Percentiles rank a stretch among this genome's conserved stretches.
Evolutionary conservation across 1,139 yeast genomes (phyloP).

Genomic region (Petasospora rhodanensis): DNA sequence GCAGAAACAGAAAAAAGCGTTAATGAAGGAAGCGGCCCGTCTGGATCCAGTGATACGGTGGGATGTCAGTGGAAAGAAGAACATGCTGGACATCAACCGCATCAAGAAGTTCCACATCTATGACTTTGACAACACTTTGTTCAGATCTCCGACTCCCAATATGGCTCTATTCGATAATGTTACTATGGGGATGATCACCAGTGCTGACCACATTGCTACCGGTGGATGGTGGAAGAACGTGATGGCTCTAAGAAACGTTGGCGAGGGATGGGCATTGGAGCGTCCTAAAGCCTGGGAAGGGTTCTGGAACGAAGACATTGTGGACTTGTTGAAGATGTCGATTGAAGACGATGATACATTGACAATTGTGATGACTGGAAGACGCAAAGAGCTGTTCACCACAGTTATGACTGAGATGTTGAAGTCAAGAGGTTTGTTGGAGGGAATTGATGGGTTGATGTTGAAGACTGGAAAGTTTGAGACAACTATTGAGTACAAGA

Average conservation of each 20-base stretch:
- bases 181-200: constrained; percentile 27
- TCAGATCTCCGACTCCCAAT: constrained; percentile 41
- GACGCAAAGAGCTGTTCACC: constrained; percentile 30
- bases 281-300: constrained; percentile 27
- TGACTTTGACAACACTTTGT: constrained; percentile 46
- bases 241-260: constrained; percentile 30
- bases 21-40: too few relatives aligned
- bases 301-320: constrained; percentile 40
- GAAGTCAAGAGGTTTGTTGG: constrained; percentile 26
- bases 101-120: constrained; percentile 36
- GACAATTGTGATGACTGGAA: constrained; percentile 39
- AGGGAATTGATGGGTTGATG: constrained; percentile 33
- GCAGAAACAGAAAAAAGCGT: too few relatives aligned
- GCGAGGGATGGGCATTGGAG: constrained; percentile 32
- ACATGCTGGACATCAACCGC: too few relatives aligned
- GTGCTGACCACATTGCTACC: constrained; percentile 26
- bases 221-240: constrained; percentile 48
- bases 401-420: constrained; percentile 28
- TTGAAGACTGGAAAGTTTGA: constrained; percentile 30
- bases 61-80: too few relatives aligned
- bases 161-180: constrained; percentile 31
- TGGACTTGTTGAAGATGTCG: constrained; percentile 32
- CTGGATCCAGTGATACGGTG: too few relatives aligned
- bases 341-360: constrained; percentile 30
- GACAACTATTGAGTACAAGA: constrained; percentile 34